Percentiles rank a stretch among this genome's conserved stretches.
Conservation (phyloP, 2,329 filamentous ascomycete species). For the Waltergamsia citrina region DNA sequence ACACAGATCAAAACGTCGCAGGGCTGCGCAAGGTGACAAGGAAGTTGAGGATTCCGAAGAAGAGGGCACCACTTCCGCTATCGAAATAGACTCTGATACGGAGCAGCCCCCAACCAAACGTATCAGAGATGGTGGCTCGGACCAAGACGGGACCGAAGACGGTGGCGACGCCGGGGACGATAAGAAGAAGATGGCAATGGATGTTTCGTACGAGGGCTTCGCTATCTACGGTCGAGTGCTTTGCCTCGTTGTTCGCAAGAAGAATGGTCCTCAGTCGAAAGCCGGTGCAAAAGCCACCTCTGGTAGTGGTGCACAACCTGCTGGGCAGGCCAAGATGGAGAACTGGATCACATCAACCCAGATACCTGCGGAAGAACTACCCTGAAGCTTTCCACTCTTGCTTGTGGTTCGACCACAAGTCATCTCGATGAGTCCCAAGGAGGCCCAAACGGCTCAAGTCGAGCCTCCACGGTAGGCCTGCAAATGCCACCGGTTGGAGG, state of each 20-base stretch:
- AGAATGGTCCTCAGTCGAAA: constrained; percentile 43
- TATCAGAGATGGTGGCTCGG: constrained; percentile 22
- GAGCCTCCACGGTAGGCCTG: too few species aligned
- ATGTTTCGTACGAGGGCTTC: constrained; percentile 89
- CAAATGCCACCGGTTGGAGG: too few species aligned
- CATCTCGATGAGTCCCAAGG: neutral
- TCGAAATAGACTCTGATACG: constrained; percentile 27
- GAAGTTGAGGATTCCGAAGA: constrained; percentile 16
- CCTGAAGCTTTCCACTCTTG: constrained; percentile 10
- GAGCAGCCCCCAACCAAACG: constrained; percentile 36
- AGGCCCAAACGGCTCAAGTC: too few species aligned
- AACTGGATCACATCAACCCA: constrained; percentile 81
- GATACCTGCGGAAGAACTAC: constrained; percentile 32
- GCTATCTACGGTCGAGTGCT: constrained; percentile 90
- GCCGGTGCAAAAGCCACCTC: constrained; percentile 15
- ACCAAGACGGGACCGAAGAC: constrained; percentile 11
- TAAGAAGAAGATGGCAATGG: constrained; percentile 85
- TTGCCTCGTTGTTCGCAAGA: constrained; percentile 78
- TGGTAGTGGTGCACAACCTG: constrained; percentile 21
- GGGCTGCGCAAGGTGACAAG: constrained; percentile 15
- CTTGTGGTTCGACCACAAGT: neutral
- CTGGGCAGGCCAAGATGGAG: constrained; percentile 66
- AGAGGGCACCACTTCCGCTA: constrained; percentile 22
- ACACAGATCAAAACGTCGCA: constrained; percentile 16
- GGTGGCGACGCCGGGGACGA: constrained; percentile 43